Conservation (phyloP, 192 early-diverging fungal genomes). For the Coemansia sp. region DNA sequence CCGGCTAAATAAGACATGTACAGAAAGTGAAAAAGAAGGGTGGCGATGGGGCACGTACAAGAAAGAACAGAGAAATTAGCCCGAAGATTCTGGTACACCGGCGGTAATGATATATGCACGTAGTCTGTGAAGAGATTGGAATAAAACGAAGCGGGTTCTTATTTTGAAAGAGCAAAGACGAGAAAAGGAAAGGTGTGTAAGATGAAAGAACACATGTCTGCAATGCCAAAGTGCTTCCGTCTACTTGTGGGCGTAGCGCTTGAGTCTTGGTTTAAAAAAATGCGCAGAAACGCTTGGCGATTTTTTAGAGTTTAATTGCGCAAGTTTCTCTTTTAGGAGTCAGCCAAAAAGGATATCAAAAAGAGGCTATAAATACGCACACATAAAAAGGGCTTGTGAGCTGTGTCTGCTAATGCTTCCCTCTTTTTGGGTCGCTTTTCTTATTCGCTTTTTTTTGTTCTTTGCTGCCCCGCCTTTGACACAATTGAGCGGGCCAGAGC, state of each 20-base stretch:
- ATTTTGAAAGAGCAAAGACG: background rate
- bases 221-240: background rate
- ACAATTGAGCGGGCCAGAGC: background rate
- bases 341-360: background rate
- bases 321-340: background rate
- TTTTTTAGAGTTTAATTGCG: constrained; percentile 1
- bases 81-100: background rate
- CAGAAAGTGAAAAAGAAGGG: background rate
- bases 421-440: background rate
- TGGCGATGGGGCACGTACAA: too few relatives aligned
- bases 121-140: background rate
- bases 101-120: background rate
- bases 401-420: background rate
- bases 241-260: background rate
- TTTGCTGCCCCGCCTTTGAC: constrained; percentile 1
- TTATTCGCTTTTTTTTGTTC: background rate
- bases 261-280: background rate
- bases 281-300: background rate
- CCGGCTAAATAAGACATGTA: constrained; percentile 4
- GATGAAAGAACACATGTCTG: background rate
- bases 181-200: background rate
- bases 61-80: background rate
- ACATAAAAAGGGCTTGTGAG: background rate
- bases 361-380: background rate
- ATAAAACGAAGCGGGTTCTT: background rate